Evolutionary conservation across 805 yeast species (phyloP).

Genomic region (Sugiyamaella mastotermitis): DNA sequence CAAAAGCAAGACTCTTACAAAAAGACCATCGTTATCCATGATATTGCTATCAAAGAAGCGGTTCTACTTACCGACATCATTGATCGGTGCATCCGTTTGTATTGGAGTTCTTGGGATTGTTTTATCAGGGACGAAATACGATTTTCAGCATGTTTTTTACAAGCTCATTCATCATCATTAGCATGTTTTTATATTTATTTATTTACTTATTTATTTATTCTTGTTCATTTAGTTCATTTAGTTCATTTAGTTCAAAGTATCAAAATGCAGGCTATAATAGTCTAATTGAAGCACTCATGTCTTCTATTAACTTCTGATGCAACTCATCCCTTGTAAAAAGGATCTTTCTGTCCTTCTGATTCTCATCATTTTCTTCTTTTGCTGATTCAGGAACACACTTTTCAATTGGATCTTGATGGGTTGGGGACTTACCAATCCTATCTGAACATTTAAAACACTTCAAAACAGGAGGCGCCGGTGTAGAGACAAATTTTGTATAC

Average conservation of each 20-base stretch:
- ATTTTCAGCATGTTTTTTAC: conserved; percentile 6
- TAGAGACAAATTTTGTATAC: too few species aligned
- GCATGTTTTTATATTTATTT: neutral
- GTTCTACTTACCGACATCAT: conserved; percentile 1
- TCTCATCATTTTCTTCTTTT: too few species aligned
- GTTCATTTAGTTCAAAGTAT: neutral
- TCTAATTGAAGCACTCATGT: conserved; percentile 4
- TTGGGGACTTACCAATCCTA: too few species aligned
- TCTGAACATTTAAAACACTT: too few species aligned
- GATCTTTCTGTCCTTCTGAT: neutral
- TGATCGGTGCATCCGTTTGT: conserved; percentile 12
- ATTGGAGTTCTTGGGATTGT: conserved; percentile 16
- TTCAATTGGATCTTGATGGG: too few species aligned
- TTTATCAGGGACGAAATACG: conserved; percentile 7
- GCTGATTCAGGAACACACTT: too few species aligned
- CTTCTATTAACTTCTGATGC: conserved; percentile 5
- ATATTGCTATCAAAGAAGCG: neutral
- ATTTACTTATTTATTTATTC: neutral
- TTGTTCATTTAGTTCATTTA: neutral
- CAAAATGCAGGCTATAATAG: neutral
- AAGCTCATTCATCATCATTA: neutral
- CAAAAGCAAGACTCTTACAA: neutral
- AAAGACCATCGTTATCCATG: neutral
- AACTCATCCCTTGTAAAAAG: conserved; percentile 6
- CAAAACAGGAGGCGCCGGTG: too few species aligned